Base-by-base conservation (phyloP, 1,139 yeast genomes). In the Groenewaldozyma auringiensis region DNA sequence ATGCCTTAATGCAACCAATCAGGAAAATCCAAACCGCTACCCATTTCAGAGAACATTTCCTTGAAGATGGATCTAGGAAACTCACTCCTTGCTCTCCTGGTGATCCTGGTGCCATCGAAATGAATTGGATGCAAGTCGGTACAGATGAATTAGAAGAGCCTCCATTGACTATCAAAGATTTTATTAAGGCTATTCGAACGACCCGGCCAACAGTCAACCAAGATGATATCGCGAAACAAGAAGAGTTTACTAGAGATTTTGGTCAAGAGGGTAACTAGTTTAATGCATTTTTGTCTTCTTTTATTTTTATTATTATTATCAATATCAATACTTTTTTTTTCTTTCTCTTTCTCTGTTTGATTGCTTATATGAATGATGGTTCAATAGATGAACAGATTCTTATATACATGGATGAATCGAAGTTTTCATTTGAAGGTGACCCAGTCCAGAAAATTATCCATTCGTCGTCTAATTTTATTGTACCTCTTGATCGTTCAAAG, bases 21-120 rank as follows among this genome's bases (percentile, higher is more conserved):
- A 77, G 98, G 58, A 88, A 88, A 62, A 88, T 94, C 52, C 98
- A 92, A 65, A 83, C 79, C 58, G 97, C 98, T 0, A 94, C 99
- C 0, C 99, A 94, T 69, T 94, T 94, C 69, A 85, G 83, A 41
- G 71, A 66, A 43, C 55, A 53, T 17, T 63, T 63, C 34, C 66
- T 67, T 6, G 63, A 62, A 14, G 61, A 60, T 9, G 68, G 69
- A 42, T 69, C 68, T 21, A 53, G 64, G 62, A 76, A 78, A 61
- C 74, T 79, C 44, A 86, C 92, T 16, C 98, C 98, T 1, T 94
- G 98, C 60, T 88, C 97, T 0, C 99, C 99, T 0, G 99, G 99
- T 11, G 96, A 87, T 54, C 66, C 66, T 2, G 88, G 78, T 11
- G 96, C 98, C 0, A 64, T 68, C 40, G 99, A 94, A 62, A 83